A percentile compares a stretch with the other conserved stretches of the same genome.
Conservation (phyloP, 257 asterid species). For the Petunia axillaris region DNA sequence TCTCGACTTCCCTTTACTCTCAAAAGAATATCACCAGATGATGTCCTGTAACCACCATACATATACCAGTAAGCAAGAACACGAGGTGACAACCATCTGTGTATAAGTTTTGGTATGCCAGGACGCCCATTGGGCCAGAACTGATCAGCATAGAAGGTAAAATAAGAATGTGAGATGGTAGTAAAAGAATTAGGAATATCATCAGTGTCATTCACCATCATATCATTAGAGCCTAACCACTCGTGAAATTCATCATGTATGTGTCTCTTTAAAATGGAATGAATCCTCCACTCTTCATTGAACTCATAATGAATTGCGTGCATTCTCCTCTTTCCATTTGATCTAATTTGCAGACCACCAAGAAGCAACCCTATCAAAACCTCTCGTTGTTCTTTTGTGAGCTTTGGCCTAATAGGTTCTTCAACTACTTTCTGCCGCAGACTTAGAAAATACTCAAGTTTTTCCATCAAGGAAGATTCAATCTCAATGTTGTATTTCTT, state of each 20-base stretch:
- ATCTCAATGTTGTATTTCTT: conserved; percentile 72
- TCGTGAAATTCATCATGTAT: conserved; percentile 68
- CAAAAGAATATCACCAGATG: conserved; percentile 80
- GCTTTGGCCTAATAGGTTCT: conserved; percentile 54
- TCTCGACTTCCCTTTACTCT: conserved; percentile 66
- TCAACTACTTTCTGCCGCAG: conserved; percentile 45
- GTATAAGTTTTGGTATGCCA: conserved; percentile 75
- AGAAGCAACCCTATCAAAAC: conserved; percentile 71
- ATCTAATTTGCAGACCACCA: conserved; percentile 64
- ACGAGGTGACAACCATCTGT: conserved; percentile 87
- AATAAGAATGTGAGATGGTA: conserved; percentile 64
- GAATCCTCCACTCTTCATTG: conserved; percentile 54
- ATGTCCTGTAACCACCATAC: conserved; percentile 81
- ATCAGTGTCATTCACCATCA: conserved; percentile 35
- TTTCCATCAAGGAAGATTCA: conserved; percentile 65
- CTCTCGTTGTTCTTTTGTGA: conserved; percentile 80
- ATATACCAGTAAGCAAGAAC: conserved; percentile 97
- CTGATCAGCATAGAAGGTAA: conserved; percentile 74
- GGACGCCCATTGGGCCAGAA: conserved; percentile 68
- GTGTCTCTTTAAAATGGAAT: conserved; percentile 57
- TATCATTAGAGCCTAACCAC: conserved; percentile 56
- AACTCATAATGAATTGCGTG: conserved; percentile 56
- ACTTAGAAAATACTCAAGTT: conserved; percentile 52
- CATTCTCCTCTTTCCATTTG: conserved; percentile 49
- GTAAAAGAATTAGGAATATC: conserved; percentile 53